These are phyloP conservation scores for Penicillium flavigenum DNA, from an alignment of 495 filamentous ascomycete species.

Conservation along the genomic window DNA sequence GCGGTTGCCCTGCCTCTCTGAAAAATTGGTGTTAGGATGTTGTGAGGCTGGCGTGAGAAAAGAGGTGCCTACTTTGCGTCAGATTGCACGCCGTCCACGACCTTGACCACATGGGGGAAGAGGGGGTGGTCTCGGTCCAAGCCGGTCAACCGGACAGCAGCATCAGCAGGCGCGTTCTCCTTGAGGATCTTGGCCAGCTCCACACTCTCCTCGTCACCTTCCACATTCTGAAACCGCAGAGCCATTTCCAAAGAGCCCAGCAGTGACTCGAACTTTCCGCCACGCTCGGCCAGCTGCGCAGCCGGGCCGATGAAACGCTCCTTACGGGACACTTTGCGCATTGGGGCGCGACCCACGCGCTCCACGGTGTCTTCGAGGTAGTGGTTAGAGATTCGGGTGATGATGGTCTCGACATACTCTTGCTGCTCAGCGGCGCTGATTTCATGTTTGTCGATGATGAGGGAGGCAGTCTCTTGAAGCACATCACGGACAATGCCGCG, in stretches of 20 bases:
- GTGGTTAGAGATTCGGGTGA: slow-evolving; percentile 91
- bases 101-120: slow-evolving; percentile 65
- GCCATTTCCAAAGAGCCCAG: slow-evolving; percentile 80
- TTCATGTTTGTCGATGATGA: slow-evolving; percentile 84
- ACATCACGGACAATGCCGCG: slow-evolving; percentile 69
- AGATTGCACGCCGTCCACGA: slow-evolving; percentile 76
- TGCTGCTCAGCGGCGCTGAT: slow-evolving; percentile 76
- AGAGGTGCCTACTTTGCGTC: slow-evolving; percentile 39
- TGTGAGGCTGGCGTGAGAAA: neutral
- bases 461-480: slow-evolving; percentile 75
- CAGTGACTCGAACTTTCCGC: slow-evolving; percentile 65
- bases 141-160: slow-evolving; percentile 72
- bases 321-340: slow-evolving; percentile 87
- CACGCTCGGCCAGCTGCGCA: slow-evolving; percentile 74
- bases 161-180: slow-evolving; percentile 60
- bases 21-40: slow-evolving; percentile 6
- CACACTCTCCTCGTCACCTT: slow-evolving; percentile 80
- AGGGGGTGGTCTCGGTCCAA: slow-evolving; percentile 70
- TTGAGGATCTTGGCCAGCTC: slow-evolving; percentile 82
- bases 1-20: slow-evolving; percentile 33
- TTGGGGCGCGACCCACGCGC: slow-evolving; percentile 91
- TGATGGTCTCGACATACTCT: slow-evolving; percentile 87
- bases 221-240: slow-evolving; percentile 87
- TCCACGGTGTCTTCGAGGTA: slow-evolving; percentile 88
- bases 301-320: slow-evolving; percentile 96